Evolutionary conservation across 345 rosid species (phyloP).

Genomic region (Jatropha curcas): DNA sequence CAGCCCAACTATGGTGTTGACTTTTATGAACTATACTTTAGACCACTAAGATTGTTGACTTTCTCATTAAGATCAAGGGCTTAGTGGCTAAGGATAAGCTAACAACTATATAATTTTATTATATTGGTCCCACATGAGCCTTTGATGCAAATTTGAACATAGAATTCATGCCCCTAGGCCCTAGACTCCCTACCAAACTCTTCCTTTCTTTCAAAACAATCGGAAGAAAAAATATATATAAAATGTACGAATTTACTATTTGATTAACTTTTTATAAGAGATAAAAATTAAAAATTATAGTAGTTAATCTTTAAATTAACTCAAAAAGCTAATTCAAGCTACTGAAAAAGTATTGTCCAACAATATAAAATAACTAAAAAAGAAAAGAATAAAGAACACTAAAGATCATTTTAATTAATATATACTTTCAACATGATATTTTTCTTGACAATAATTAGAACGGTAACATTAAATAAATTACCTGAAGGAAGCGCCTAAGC

Average conservation of each 20-base stretch:
- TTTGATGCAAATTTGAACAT: conserved; percentile 5
- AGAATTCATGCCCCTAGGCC: conserved; percentile 19
- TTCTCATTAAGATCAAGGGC: background rate
- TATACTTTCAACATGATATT: no score
- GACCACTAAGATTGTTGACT: conserved; percentile 13
- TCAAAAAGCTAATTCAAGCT: no score
- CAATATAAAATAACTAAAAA: no score
- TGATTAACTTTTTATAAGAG: no score
- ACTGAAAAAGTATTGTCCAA: no score
- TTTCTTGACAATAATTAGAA: no score
- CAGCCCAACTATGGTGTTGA: background rate
- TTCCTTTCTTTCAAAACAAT: background rate
- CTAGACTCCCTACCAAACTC: background rate
- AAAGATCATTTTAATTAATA: no score
- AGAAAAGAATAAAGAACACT: no score
- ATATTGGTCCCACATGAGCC: conserved; percentile 15
- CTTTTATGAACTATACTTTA: background rate
- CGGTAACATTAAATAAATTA: no score
- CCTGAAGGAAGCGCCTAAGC: conserved; percentile 85
- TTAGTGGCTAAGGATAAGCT: background rate
- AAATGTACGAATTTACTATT: no score
- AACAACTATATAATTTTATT: background rate
- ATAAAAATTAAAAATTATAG: no score
- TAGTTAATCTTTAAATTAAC: no score
- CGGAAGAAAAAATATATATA: background rate